A percentile compares a stretch with the other conserved stretches of the same genome.
Evolutionary conservation across 345 rosid species (phyloP).

Genomic region (Citrus inodora): DNA sequence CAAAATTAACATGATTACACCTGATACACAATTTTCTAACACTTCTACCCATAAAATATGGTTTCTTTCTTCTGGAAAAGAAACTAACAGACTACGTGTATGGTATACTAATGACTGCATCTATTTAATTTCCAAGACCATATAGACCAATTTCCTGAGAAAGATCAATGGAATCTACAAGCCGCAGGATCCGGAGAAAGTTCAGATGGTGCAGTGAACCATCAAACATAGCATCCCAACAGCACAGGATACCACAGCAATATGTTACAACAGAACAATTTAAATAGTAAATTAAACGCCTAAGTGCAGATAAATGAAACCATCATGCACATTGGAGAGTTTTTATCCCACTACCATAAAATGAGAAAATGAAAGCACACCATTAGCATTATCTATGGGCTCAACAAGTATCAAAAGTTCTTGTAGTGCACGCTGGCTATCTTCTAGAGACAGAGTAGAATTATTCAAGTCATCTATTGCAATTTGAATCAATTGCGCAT

Average conservation of each 20-base stretch:
- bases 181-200: not conserved
- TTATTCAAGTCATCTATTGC: slow-evolving; percentile 77
- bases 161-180: not conserved
- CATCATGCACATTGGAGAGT: not conserved
- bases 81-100: not conserved
- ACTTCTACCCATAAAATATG: not conserved
- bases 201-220: not conserved
- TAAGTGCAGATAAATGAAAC: not conserved
- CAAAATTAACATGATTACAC: not conserved
- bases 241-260: not conserved
- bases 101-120: not conserved
- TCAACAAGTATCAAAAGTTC: slow-evolving; percentile 88
- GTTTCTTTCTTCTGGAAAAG: not conserved
- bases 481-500: slow-evolving; percentile 72
- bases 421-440: slow-evolving; percentile 71
- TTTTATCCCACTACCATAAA: not conserved
- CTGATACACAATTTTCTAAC: not conserved
- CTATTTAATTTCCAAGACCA: not conserved
- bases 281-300: not conserved
- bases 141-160: not conserved
- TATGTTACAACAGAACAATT: not conserved
- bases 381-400: slow-evolving; percentile 93
- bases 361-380: slow-evolving; percentile 26
- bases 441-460: slow-evolving; percentile 65
- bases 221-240: not conserved